Evolutionary conservation across 2,329 filamentous ascomycete species (phyloP).

Genomic region (Calonectria ilicicola): DNA sequence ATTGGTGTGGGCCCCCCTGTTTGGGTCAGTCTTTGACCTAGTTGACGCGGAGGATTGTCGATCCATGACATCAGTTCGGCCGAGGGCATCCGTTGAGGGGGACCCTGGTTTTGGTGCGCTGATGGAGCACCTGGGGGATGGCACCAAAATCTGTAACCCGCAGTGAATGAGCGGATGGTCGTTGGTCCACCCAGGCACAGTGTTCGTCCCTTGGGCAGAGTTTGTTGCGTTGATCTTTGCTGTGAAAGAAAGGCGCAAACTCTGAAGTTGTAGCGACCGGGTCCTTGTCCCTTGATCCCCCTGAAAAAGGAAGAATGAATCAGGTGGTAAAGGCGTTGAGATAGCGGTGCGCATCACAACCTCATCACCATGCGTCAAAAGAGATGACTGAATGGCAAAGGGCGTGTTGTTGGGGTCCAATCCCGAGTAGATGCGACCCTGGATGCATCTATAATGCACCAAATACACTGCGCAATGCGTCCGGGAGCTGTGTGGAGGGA

Average conservation of each 20-base stretch:
- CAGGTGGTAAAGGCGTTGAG: constrained; percentile 10
- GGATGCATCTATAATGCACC: constrained; percentile 9
- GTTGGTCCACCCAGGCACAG: constrained; percentile 12
- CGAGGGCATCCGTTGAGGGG: constrained; percentile 25
- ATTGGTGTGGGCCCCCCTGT: constrained; percentile 9
- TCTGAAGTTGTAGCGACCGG: background rate
- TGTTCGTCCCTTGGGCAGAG: constrained; percentile 11
- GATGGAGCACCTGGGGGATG: constrained; percentile 29
- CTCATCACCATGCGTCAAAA: constrained; percentile 2
- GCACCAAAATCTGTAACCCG: constrained; percentile 23
- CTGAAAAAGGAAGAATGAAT: background rate
- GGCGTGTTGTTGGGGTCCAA: background rate
- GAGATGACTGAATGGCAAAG: background rate
- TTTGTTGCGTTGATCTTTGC: constrained; percentile 17
- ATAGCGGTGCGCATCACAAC: constrained; percentile 1
- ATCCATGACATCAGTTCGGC: constrained; percentile 50
- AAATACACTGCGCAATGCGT: background rate
- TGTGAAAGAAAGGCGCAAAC: constrained; percentile 1
- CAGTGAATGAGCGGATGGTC: constrained; percentile 11
- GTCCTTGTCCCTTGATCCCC: constrained; percentile 1
- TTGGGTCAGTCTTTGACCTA: constrained; percentile 25
- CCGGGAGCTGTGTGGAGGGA: background rate
- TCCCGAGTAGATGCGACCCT: background rate
- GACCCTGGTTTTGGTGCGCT: constrained; percentile 33
- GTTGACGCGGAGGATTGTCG: constrained; percentile 39